Evolutionary conservation across 345 rosid genomes (phyloP), one percentile per base, ranked within the genome.

Genomic region (Conringia planisiliqua): DNA sequence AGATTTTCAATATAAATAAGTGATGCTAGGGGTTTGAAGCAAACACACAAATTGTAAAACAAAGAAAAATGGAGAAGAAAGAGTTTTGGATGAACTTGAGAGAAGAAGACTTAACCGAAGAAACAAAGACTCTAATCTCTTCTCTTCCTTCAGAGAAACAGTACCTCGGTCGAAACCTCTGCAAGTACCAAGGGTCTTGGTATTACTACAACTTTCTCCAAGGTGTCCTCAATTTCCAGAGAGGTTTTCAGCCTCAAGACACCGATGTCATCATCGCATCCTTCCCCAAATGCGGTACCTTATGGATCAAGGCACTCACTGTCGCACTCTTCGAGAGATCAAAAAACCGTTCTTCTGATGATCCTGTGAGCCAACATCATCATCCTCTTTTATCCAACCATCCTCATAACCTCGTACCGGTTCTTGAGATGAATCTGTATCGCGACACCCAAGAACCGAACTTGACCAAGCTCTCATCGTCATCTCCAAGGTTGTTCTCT

Each of bases 291-390:
- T 78, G 83, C 9, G 88, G 89, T 55, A 79, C 84, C 18, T 81
- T 83, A 3, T 87, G 91, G 91, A 40, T 87, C 4, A 85, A 87
- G 59, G 85, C 89, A 3, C 7, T 87, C 10, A 54, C 68, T 0
- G 72, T 87, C 32, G 81, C 88, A 3, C 20, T 85, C 32, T 8
- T 82, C 2, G 68, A 84, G 13, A 62, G 86, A 22, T 58, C 24
- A 0, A 68, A 5, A 39, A 42, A 71, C 42, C 72, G n/a, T n/a
- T n/a, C 35, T 39, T 62, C 68, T 46, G 4, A 52, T 4, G 18
- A 68, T 40, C 42, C 11, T 22, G n/a, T n/a, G n/a, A n/a, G n/a
- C n/a, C n/a, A n/a, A n/a, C n/a, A n/a, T n/a, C 35, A 60, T 1
- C 86, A 84, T 71, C 88, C 88, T 48, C 66, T 87, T 54, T 77